Base-by-base conservation (phyloP, 139 green algal genomes). In the Coccomyxa sp. region DNA sequence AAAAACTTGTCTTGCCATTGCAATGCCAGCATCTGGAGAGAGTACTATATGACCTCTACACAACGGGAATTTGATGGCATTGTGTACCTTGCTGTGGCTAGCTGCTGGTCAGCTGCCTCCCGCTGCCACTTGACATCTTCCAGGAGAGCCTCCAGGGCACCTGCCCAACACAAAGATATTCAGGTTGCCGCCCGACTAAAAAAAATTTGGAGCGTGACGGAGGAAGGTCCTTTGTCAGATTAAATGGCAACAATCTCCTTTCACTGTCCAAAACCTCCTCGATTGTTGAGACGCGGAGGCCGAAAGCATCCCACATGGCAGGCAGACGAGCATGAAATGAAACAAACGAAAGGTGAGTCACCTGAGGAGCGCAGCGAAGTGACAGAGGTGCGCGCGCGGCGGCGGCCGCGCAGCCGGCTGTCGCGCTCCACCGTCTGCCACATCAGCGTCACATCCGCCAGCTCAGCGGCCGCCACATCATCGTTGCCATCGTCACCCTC, bases 341-440 rank as follows among this genome's bases (percentile, higher is more conserved):
- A 51, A 3, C 38, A 7, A 51, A 51, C 38, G 7, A 51, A 51
- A 51, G 38, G 38, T 51, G 38, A n/a, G 23, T 31, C 71, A 77
- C 71, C 71, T 38, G 71, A 77, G 14, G 71, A 77, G 71, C 27
- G 27, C 71, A 77, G 71, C 23, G 71, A 77, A n/a, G 71, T 51
- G 27, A 77, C 71, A 38, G 71, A 77, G 12, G 71, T 77, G 71
- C 71, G 71, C 71, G n/a, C 71, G 23, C 71, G 21, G 27, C 71
- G 71, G 27, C 71, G 71, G 23, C 23, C 71, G 21, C 23, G 14
- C 23, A 25, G 71, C 71, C 71, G 23, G 27, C 14, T 15, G 23
- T 77, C 23, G 71, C 10, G 31, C 71, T 31, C 71, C 27, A 51
- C 38, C 38, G 38, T 51, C 38, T n/a, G 71, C 71, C 71, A 77